A percentile compares a stretch with the other conserved stretches of the same genome.
These are phyloP conservation scores for Microascus cirrosus DNA, from an alignment of 2,329 filamentous ascomycete genomes.

Conservation along the genomic window DNA sequence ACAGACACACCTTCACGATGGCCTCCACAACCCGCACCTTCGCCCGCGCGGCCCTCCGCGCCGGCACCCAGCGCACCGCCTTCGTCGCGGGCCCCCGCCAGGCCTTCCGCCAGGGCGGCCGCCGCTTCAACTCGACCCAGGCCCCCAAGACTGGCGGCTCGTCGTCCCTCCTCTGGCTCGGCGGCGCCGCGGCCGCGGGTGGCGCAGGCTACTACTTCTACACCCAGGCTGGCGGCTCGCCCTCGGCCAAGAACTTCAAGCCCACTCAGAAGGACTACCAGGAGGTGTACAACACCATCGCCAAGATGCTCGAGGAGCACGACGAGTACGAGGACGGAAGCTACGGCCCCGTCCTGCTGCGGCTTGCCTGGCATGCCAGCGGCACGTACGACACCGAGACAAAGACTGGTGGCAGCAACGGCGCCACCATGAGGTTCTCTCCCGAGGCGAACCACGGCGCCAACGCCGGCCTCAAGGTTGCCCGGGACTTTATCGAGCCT, in stretches of 20 bases:
- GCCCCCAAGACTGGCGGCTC: constrained; percentile 39
- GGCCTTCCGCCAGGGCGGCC: constrained; percentile 61
- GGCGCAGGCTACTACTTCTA: constrained; percentile 59
- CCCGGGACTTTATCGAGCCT: constrained; percentile 87
- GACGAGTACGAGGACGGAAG: constrained; percentile 95
- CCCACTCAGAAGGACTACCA: constrained; percentile 85
- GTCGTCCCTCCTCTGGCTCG: constrained; percentile 41
- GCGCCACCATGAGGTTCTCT: constrained; percentile 91
- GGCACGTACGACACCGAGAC: constrained; percentile 88
- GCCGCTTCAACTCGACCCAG: constrained; percentile 71
- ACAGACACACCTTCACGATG: constrained; percentile 13
- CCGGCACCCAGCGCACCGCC: constrained; percentile 41
- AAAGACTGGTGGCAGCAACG: constrained; percentile 85
- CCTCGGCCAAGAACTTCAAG: constrained; percentile 47
- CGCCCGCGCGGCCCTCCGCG: constrained; percentile 47
- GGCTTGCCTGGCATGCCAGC: constrained; percentile 87
- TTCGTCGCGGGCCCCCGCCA: constrained; percentile 49
- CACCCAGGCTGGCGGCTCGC: constrained; percentile 38
- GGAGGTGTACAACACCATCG: constrained; percentile 85
- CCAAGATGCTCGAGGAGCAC: constrained; percentile 69
- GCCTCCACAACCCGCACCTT: constrained; percentile 39
- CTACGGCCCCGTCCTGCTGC: constrained; percentile 83
- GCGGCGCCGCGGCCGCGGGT: constrained; percentile 46
- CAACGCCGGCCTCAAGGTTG: constrained; percentile 79
- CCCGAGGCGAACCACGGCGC: constrained; percentile 86